Base-by-base conservation (phyloP, 2,329 filamentous ascomycete species). In the Ophiobolus disseminans region DNA sequence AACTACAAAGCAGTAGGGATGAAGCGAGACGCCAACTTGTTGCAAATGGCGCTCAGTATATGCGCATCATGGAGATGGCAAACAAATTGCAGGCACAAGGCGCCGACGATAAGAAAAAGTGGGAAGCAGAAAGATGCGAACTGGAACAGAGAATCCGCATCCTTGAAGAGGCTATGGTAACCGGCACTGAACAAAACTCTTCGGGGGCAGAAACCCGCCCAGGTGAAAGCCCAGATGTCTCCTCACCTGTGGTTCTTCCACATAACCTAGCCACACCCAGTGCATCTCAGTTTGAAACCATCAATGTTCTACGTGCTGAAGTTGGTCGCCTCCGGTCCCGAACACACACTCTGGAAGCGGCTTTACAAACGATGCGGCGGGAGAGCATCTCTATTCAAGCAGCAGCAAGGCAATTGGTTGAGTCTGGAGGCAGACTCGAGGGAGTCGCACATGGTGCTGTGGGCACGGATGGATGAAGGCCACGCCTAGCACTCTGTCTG, bases 1-100 rank as follows among this genome's bases (percentile, higher is more conserved):
- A 82, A 8, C 62, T 81, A 32, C 72, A 77, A 35, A 73, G 74
- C 45, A 78, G 75, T 48, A 68, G 79, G 34, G 80, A 83, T 32
- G 73, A 77, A 36, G 76, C 75, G 14, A 69, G 75, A n/a, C 62
- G 68, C 21, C 70, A 77, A 39, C 63, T 75, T 3, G 68, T 69
- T 2, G 69, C 71, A 3, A 78, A 79, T 40, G 77, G 76, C 23
- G 73, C 73, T 45, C 79, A 82, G 62, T 81, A 80, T 66, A 72
- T 76, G 58, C 74, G 74, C 40, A 82, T 82, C 59, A 69, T 82
- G 59, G 77, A 79, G 28, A 78, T 80, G 75, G 76, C 77, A 20
- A 73, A 72, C 5, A 66, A 70, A 13, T 59, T 82, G 16, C 77
- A 81, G 50, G 69, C 67, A 1, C 73, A 77, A 53, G 65, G 71